These are phyloP conservation scores for Acacia concinna DNA, from an alignment of 331 rosid genomes.

Conservation along the genomic window DNA sequence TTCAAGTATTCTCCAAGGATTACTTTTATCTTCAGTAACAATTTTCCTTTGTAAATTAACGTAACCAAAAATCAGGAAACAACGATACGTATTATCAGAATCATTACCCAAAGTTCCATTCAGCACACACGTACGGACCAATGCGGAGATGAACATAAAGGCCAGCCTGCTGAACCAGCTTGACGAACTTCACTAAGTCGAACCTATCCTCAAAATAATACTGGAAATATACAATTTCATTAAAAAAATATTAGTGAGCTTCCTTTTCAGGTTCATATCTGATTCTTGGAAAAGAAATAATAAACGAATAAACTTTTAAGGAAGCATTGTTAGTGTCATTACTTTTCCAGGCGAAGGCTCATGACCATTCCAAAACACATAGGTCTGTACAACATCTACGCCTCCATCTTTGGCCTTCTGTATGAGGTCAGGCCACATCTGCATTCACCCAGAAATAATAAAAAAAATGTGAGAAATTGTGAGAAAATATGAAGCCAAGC, in stretches of 20 bases:
- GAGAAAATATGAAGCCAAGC: not conserved
- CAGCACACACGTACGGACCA: conserved; percentile 89
- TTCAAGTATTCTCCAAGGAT: conserved; percentile 36
- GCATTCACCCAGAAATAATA: conserved; percentile 14
- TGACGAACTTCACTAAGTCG: conserved; percentile 81
- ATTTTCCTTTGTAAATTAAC: not conserved
- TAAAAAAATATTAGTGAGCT: conserved; percentile 17
- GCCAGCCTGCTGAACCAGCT: conserved; percentile 84
- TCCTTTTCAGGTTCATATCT: not conserved
- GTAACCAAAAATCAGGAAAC: not conserved
- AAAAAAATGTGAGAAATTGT: not conserved
- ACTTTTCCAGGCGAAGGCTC: conserved; percentile 92
- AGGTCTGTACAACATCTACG: conserved; percentile 89
- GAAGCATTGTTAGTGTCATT: conserved; percentile 28
- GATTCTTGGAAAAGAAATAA: not conserved
- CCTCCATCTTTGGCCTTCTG: conserved; percentile 98
- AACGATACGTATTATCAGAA: not conserved
- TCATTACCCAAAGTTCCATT: conserved; percentile 95
- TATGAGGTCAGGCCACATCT: conserved; percentile 98
- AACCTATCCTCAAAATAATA: conserved; percentile 82
- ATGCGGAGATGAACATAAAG: conserved; percentile 81
- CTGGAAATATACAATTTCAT: conserved; percentile 42
- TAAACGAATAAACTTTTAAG: not conserved
- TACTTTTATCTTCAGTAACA: not conserved
- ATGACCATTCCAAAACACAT: conserved; percentile 97